Evolutionary conservation across 257 asterid genomes (phyloP), one percentile per base, ranked within the genome.

Genomic region (Solanum habrochaites): DNA sequence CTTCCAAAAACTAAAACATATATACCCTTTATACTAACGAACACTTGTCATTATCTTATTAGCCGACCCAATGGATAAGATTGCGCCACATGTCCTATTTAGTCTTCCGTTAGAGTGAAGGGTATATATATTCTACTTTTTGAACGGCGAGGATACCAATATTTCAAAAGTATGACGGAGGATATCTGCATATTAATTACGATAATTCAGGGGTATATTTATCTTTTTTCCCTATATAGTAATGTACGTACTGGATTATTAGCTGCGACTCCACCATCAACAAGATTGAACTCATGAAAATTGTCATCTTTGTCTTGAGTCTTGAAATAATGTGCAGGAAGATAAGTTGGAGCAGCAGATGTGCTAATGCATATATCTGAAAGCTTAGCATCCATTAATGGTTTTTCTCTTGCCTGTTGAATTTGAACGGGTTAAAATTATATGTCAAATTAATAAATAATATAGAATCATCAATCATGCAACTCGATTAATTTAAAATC

Each of bases 241-340:
- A 9, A 60, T 62, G 3, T 8, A 31, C 42, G 8, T 90, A 93
- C 95, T 31, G 97, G 97, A 92, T 94, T 94, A 77, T 94, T 90
- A 45, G 97, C 93, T 11, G 94, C 94, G 11, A 92, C 92, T 27
- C 91, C 92, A 23, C 97, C 97, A 64, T 94, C 97, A 8, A 93
- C 40, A 3, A 94, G 93, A 82, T 94, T 45, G 39, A 78, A 78
- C 4, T 43, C 83, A 4, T 78, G 83, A 2, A 74, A 77, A 35
- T 90, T 78, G 35, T 92, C 96, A 20, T 88, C 49, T 0, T 42
- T 70, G 39, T 67, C 91, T 37, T 78, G 58, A 45, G 72, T 90
- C 39, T 37, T 85, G 87, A 94, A 94, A 86, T 75, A 25, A 87
- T 94, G 83, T 8, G 93, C 91, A 3, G 95, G 95, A 37, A 93